Evolutionary conservation across 208 protist species (phyloP).

Genomic region (Leishmania turanica): DNA sequence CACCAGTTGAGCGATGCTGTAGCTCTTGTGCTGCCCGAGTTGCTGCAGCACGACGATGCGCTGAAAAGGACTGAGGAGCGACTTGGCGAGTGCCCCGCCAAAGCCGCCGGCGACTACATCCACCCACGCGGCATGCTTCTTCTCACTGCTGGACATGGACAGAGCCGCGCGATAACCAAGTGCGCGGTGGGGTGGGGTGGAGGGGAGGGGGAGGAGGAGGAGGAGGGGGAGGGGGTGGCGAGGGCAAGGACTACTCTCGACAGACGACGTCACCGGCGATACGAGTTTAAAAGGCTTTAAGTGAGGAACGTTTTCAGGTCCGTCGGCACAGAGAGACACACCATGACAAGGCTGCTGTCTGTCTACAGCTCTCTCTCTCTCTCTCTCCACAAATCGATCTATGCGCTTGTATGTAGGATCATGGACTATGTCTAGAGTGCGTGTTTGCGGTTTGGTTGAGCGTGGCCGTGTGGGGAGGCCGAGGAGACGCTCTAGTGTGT

Average conservation of each 20-base stretch:
- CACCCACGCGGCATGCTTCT: slow-evolving; percentile 77
- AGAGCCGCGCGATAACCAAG: background rate
- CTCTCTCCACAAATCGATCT: background rate
- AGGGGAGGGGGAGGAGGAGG: background rate
- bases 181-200: background rate
- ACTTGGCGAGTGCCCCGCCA: slow-evolving; percentile 80
- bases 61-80: slow-evolving; percentile 82
- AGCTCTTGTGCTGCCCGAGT: slow-evolving; percentile 65
- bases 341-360: background rate
- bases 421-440: background rate
- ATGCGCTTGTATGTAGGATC: background rate
- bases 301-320: too few species aligned
- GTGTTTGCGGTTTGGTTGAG: background rate
- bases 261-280: background rate
- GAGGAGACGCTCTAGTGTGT: background rate
- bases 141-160: slow-evolving; percentile 51
- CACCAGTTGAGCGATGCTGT: slow-evolving; percentile 46
- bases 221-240: background rate
- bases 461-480: background rate
- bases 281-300: background rate
- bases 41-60: slow-evolving; percentile 89
- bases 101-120: slow-evolving; percentile 80
- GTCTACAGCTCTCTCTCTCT: background rate
- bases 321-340: background rate
- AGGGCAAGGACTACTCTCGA: background rate